Evolutionary conservation across 257 asterid genomes (phyloP).

Genomic region (Plantago ovata): DNA sequence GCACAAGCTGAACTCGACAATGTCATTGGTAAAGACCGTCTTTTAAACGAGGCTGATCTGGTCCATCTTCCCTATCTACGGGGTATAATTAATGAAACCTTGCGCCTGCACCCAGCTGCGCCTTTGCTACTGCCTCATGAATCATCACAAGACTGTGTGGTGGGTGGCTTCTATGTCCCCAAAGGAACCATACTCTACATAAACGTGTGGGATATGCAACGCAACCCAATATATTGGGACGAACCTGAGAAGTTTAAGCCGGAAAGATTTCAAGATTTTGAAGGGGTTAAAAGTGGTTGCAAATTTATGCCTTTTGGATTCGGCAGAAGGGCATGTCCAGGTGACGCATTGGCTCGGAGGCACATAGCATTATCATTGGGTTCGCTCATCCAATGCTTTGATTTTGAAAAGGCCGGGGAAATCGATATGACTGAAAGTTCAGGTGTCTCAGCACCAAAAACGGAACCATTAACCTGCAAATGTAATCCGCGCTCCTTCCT

Average conservation of each 20-base stretch:
- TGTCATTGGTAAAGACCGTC: conserved; percentile 9
- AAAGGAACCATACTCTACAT: conserved; percentile 18
- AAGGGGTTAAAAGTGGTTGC: not conserved
- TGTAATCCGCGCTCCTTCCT: conserved; percentile 10
- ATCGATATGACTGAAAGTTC: conserved; percentile 19
- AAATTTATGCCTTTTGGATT: conserved; percentile 14
- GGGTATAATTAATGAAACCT: conserved; percentile 16
- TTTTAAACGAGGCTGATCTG: conserved; percentile 9
- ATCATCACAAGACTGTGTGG: conserved; percentile 16
- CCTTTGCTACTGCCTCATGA: conserved; percentile 14
- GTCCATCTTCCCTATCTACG: conserved; percentile 13
- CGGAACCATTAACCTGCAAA: conserved; percentile 15
- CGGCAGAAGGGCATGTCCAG: conserved; percentile 17
- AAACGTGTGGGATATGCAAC: conserved; percentile 16
- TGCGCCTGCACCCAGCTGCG: conserved; percentile 11
- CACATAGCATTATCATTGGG: conserved; percentile 11
- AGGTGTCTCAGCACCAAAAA: conserved; percentile 11
- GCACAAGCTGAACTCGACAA: conserved; percentile 16
- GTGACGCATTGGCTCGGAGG: conserved; percentile 11
- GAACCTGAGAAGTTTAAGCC: conserved; percentile 12
- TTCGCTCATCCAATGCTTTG: conserved; percentile 20
- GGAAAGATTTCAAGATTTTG: conserved; percentile 15
- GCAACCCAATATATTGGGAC: not conserved
- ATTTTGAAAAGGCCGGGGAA: conserved; percentile 11
- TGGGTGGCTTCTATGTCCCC: conserved; percentile 16